Evolutionary conservation across 2,329 filamentous ascomycete genomes (phyloP).

Genomic region (Botryotinia calthae): DNA sequence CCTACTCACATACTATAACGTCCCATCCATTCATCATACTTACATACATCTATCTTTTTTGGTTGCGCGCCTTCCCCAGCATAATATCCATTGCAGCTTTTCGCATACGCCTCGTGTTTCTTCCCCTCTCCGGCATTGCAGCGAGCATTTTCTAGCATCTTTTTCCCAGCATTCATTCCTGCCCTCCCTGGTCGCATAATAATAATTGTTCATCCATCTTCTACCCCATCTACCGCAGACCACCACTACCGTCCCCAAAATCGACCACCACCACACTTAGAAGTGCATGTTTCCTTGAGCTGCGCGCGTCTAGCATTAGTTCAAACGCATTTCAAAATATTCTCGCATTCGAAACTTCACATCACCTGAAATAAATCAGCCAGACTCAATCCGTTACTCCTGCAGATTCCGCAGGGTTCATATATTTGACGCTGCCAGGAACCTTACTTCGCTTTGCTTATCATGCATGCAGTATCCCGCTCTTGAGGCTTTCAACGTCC

Average conservation of each 20-base stretch:
- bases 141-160: conserved; percentile 5
- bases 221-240: conserved; percentile 17
- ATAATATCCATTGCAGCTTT: conserved; percentile 19
- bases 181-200: conserved; percentile 14
- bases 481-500: conserved; percentile 33
- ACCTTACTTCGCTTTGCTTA: conserved; percentile 36
- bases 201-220: conserved; percentile 15
- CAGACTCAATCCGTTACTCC: conserved; percentile 32
- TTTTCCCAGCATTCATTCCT: conserved; percentile 24
- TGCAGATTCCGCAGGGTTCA: conserved; percentile 35
- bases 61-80: conserved; percentile 13
- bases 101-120: conserved; percentile 13
- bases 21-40: conserved; percentile 3
- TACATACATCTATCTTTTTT: conserved; percentile 8
- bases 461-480: conserved; percentile 41
- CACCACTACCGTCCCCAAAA: neutral
- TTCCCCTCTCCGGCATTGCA: conserved; percentile 17
- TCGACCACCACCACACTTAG: conserved; percentile 15
- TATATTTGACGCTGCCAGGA: conserved; percentile 38
- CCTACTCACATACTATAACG: conserved; percentile 5
- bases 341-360: conserved; percentile 27
- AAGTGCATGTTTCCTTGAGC: conserved; percentile 31
- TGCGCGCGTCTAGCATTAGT: conserved; percentile 30
- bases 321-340: conserved; percentile 18
- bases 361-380: conserved; percentile 22